Base-by-base conservation (phyloP, 805 yeast genomes). In the Candida ovalis region DNA sequence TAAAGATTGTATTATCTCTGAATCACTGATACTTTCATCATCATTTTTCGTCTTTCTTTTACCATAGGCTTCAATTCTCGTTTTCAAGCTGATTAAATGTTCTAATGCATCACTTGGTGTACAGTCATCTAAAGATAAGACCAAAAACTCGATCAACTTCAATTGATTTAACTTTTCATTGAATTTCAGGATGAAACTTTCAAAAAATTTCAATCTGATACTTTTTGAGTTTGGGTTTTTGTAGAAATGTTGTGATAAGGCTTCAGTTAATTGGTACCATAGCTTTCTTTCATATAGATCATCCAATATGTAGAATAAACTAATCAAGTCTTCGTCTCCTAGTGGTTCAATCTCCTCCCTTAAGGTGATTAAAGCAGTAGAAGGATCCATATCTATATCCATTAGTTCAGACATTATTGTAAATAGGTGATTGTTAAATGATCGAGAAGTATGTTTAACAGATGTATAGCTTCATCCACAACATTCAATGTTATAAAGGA, bases 251-350 rank as follows among this genome's bases (percentile, higher is more conserved):
- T 71, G 72, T 4, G 70, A 69, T 48, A 94, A 72, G 6, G 80
- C 68, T 51, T 80, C 78, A 2, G 97, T 88, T 63, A 94, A 77
- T 72, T 94, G 98, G 70, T 86, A 95, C 97, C 97, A 94, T 64
- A 92, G 77, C 67, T 89, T 90, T 57, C 96, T 76, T 62, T 90
- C 96, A 69, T 88, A 86, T 48, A 75, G 73, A 59, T 89, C 96
- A 62, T 91, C 97, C 63, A 92, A 77, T 45, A 80, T 77, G 61
- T 80, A 83, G 58, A 86, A 77, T 7, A 75, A 65, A 25, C 81
- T 78, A 9, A 81, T 72, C 45, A 90, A 72, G 36, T 84, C 88
- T 1, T 55, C 40, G 43, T 62, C 62, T 3, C 56, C 59, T 5
- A 49, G 41, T 3, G 78, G 71, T 49, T 85, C 88, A 4, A 82